Evolutionary conservation across 352 stramenopile species (phyloP).

Genomic region (Pythium oligandrum): DNA sequence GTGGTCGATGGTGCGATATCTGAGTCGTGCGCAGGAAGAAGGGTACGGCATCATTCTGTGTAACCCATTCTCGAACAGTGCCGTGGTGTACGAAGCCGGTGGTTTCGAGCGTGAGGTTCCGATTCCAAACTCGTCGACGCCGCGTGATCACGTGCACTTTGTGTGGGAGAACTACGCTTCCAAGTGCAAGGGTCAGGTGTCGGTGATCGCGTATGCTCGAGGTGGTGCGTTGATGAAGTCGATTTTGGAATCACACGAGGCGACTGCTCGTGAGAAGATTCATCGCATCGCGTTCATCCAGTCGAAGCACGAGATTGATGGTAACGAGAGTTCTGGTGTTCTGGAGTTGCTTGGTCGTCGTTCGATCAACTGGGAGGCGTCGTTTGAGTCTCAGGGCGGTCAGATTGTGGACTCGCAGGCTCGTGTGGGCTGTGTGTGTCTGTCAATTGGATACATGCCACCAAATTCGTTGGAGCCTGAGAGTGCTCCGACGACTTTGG

Average conservation of each 20-base stretch:
- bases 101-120: conserved; percentile 83
- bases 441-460: conserved; percentile 81
- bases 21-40: conserved; percentile 80
- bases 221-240: conserved; percentile 81
- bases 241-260: conserved; percentile 76
- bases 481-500: conserved; percentile 59
- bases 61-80: conserved; percentile 86
- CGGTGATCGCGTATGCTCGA: conserved; percentile 77
- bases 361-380: conserved; percentile 87
- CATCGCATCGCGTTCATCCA: conserved; percentile 82
- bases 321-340: conserved; percentile 69
- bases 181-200: conserved; percentile 83
- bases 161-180: conserved; percentile 83
- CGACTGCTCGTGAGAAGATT: conserved; percentile 70
- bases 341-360: conserved; percentile 78
- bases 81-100: conserved; percentile 84
- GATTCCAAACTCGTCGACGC: conserved; percentile 78
- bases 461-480: conserved; percentile 50
- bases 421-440: conserved; percentile 80
- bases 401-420: conserved; percentile 86
- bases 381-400: conserved; percentile 72
- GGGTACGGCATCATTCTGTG: conserved; percentile 83
- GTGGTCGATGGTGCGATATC: conserved; percentile 85
- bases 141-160: conserved; percentile 83
- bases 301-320: conserved; percentile 86